phyloP scores from a whole-genome alignment of 2,329 filamentous ascomycete genomes.

The Xylaria sp. region DNA sequence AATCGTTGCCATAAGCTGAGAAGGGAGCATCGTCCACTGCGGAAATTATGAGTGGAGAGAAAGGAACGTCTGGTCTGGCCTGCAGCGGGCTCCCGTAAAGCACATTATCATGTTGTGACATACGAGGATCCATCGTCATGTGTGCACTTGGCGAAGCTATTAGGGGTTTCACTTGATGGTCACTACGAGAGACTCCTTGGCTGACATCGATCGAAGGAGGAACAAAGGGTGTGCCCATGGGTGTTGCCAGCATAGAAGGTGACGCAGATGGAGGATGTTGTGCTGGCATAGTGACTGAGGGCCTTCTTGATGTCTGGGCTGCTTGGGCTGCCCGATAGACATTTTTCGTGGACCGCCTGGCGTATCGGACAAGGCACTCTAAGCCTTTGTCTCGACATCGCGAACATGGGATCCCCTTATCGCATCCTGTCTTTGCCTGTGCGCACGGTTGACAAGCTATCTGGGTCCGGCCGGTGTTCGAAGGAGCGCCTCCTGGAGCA shows the following conservation, averaged over 20 bases:
- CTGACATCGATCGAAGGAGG: constrained; percentile 48
- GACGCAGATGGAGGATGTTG: background rate
- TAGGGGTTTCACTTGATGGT: constrained; percentile 35
- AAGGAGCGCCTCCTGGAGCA: constrained; percentile 49
- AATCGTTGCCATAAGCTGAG: background rate
- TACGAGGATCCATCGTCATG: constrained; percentile 42
- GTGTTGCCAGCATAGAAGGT: constrained; percentile 26
- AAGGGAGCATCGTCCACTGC: background rate
- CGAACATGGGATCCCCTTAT: constrained; percentile 55
- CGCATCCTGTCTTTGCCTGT: constrained; percentile 57
- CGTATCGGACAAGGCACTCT: constrained; percentile 55
- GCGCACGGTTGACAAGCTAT: constrained; percentile 59
- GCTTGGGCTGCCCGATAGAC: constrained; percentile 52
- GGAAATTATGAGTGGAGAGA: constrained; percentile 48
- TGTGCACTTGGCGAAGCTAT: constrained; percentile 38
- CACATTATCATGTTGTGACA: constrained; percentile 38
- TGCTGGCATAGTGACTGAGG: constrained; percentile 21
- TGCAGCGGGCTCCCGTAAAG: constrained; percentile 43
- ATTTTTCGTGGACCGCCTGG: constrained; percentile 56
- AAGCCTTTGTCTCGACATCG: constrained; percentile 56
- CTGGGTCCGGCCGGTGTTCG: constrained; percentile 47
- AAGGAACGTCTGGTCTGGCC: constrained; percentile 43
- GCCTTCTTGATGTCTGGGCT: constrained; percentile 48
- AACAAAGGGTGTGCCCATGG: constrained; percentile 34
- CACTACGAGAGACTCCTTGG: constrained; percentile 33